phyloP scores from a whole-genome alignment of 768 basidiomycete genomes.

The Xanthoconium stramineum region DNA sequence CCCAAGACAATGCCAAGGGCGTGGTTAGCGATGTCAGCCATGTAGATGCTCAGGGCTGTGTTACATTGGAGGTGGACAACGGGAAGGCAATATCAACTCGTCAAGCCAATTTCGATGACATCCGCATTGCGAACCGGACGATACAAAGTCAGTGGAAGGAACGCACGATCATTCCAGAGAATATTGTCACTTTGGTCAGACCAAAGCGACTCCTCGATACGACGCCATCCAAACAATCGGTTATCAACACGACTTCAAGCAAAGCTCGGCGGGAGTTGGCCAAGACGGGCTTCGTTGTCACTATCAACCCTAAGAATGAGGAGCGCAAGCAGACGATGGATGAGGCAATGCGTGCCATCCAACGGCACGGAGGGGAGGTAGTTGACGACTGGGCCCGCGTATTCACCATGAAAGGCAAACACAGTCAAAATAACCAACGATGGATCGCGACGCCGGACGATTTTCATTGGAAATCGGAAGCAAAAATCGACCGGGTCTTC shows the following conservation, averaged over 20 bases:
- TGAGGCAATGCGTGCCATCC: conserved; percentile 41
- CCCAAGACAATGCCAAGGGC: conserved; percentile 27
- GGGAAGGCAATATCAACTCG: conserved; percentile 23
- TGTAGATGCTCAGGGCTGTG: conserved; percentile 25
- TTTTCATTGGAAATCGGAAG: conserved; percentile 40
- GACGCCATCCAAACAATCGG: conserved; percentile 48
- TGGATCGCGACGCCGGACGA: conserved; percentile 54
- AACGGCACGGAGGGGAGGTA: conserved; percentile 50
- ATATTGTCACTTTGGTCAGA: conserved; percentile 41
- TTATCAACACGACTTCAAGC: conserved; percentile 36
- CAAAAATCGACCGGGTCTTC: conserved; percentile 49
- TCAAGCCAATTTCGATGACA: conserved; percentile 34
- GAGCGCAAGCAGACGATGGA: conserved; percentile 42
- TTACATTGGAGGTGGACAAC: conserved; percentile 43
- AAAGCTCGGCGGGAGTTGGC: conserved; percentile 37
- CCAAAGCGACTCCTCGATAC: conserved; percentile 36
- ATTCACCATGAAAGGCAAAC: conserved; percentile 53
- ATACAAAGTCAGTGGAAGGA: conserved; percentile 52
- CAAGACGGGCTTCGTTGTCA: conserved; percentile 59
- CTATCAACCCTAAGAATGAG: conserved; percentile 39
- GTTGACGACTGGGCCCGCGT: conserved; percentile 62
- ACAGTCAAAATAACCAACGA: conserved; percentile 40
- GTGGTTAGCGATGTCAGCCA: conserved; percentile 32
- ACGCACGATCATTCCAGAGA: conserved; percentile 42
- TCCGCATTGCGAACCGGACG: conserved; percentile 52